Evolutionary conservation across 345 rosid genomes (phyloP), one percentile per base, ranked within the genome.

Genomic region (Cardamine chenopodiifolia): DNA sequence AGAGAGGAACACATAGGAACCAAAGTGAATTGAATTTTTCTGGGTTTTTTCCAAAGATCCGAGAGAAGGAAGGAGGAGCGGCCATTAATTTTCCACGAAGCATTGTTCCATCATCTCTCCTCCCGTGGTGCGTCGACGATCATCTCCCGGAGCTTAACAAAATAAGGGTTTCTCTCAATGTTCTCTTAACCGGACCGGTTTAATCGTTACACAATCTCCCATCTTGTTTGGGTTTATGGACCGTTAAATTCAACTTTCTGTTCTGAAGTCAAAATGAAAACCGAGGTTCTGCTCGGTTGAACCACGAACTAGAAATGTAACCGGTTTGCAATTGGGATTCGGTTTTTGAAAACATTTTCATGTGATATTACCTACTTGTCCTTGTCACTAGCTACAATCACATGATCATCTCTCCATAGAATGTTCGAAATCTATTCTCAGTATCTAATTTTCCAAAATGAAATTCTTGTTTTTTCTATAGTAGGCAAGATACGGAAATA

Each of bases 11-110:
- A 71, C 80, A 77, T 77, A 70, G 80, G 71, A 62, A 18, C 79
- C 13, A 69, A 42, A 60, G 14, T 54, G 71, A 74, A 22, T 31
- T 11, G 70, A 62, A 22, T 4, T 0, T 64, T 63, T 42, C 55
- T 63, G 77, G 69, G 34, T 19, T 52, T 22, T 31, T 31, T 40
- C 53, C 22, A 60, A 29, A 12, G 53, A 74, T 63, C 64, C 71
- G 11, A 29, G 66, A 45, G 39, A 20, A 76, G 78, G 71, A 73
- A 73, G 80, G 80, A 76, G 75, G 75, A 70, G 80, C 71, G 80
- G 80, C 80, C 80, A 77, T 77, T 70, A 77, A 77, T 11, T 49
- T 14, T 56, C 80, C 80, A 77, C 80, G 80, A 70, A 70, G 80
- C 80, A 59, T 69, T 42, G 50, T 68, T 32, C 40, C 62, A 50